Percentiles rank a stretch among this genome's conserved stretches.
Conservation (phyloP, 768 basidiomycete genomes). For the Suillus variegatus region DNA sequence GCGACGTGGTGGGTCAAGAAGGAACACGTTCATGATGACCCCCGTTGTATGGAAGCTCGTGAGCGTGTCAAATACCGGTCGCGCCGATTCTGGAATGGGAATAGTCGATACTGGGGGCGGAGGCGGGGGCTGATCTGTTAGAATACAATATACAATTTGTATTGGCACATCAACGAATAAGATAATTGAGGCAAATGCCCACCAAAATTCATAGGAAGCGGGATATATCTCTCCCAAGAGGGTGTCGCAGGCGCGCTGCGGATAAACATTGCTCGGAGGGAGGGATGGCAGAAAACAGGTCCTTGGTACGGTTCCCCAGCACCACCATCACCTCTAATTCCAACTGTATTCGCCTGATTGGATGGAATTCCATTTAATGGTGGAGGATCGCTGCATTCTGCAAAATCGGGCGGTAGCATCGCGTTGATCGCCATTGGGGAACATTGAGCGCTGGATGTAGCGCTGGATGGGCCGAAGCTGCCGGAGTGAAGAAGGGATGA, state of each 20-base stretch:
- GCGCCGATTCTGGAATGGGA: conserved; percentile 13
- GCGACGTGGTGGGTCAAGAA: conserved; percentile 63
- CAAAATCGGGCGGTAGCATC: conserved; percentile 22
- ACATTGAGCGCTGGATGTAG: conserved; percentile 12
- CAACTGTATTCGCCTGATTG: conserved; percentile 4
- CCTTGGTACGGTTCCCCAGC: conserved; percentile 4
- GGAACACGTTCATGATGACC: conserved; percentile 76
- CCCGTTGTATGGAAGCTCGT: conserved; percentile 65
- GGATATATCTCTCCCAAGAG: conserved; percentile 8
- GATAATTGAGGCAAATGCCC: background rate
- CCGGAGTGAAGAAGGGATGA: conserved; percentile 18
- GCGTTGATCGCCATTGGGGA: conserved; percentile 26
- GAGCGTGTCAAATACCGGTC: conserved; percentile 59
- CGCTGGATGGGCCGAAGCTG: conserved; percentile 11
- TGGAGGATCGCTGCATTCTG: conserved; percentile 20
- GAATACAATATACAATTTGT: background rate
- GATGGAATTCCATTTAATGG: conserved; percentile 5
- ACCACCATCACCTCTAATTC: conserved; percentile 4
- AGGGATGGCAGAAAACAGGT: conserved; percentile 6
- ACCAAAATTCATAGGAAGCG: conserved; percentile 6
- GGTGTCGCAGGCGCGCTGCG: conserved; percentile 6
- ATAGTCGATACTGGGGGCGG: background rate
- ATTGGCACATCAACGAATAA: background rate
- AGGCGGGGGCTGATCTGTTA: conserved; percentile 2
- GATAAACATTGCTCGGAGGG: conserved; percentile 4